Evolutionary conservation across 441 rosid genomes (phyloP).

Genomic region (Arabidopsis lyrata): DNA sequence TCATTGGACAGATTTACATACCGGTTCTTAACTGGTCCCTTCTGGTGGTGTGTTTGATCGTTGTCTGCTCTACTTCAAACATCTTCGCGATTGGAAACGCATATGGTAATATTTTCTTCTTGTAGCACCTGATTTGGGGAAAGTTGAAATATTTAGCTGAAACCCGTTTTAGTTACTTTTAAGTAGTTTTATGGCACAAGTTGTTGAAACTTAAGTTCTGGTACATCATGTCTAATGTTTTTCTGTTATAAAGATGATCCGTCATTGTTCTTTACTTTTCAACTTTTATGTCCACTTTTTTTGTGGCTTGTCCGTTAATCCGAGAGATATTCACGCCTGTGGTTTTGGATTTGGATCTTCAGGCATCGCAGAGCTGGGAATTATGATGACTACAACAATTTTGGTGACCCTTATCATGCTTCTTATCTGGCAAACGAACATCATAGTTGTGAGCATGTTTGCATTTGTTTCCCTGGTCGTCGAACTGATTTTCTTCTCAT

Average conservation of each 20-base stretch:
- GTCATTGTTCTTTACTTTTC: not conserved
- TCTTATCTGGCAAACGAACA: slow-evolving; percentile 97
- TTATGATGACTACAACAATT: slow-evolving; percentile 97
- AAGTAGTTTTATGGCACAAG: not conserved
- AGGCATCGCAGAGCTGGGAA: slow-evolving; percentile 96
- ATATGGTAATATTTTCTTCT: slow-evolving; percentile 72
- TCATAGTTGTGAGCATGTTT: slow-evolving; percentile 77
- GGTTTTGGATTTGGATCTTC: slow-evolving; percentile 39
- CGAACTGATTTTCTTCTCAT: slow-evolving; percentile 84
- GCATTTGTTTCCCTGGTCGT: slow-evolving; percentile 67
- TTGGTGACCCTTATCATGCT: slow-evolving; percentile 95
- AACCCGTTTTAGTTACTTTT: slow-evolving; percentile 13
- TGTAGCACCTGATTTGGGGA: slow-evolving; percentile 21
- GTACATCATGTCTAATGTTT: not conserved
- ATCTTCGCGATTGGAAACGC: slow-evolving; percentile 94
- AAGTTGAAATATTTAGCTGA: slow-evolving; percentile 15
- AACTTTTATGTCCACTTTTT: not conserved
- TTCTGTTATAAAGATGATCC: slow-evolving; percentile 8
- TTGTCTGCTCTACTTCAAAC: slow-evolving; percentile 82
- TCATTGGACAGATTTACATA: slow-evolving; percentile 98
- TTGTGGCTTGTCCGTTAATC: slow-evolving; percentile 17
- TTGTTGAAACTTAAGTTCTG: slow-evolving; percentile 14
- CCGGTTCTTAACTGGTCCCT: slow-evolving; percentile 97
- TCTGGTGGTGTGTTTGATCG: slow-evolving; percentile 77
- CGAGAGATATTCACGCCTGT: slow-evolving; percentile 5